These are phyloP conservation scores for Azolla pinnata DNA, from an alignment of 75 land plant genomes.

Conservation along the genomic window DNA sequence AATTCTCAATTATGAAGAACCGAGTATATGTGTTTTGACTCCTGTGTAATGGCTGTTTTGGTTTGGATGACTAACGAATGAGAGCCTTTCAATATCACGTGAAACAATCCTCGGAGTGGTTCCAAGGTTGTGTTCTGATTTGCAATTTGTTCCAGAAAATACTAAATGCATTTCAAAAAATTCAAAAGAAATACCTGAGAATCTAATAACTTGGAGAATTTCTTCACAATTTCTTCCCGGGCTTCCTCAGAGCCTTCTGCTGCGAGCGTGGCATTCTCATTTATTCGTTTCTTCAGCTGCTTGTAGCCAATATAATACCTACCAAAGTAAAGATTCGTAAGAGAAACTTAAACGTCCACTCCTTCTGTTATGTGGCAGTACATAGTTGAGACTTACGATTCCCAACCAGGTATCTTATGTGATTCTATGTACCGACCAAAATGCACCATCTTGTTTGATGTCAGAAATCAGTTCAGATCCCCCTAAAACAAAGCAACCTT, in stretches of 20 bases:
- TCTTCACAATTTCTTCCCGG: conserved; percentile 22
- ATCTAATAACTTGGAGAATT: conserved; percentile 23
- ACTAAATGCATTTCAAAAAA: not conserved
- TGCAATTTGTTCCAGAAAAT: not conserved
- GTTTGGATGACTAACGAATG: too few relatives aligned
- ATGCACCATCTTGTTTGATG: conserved; percentile 23
- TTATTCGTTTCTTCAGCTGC: conserved; percentile 29
- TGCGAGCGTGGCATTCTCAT: conserved; percentile 15
- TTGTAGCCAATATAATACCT: conserved; percentile 37
- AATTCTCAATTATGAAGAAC: too few relatives aligned
- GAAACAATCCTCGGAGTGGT: too few relatives aligned
- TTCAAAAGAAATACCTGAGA: conserved; percentile 17
- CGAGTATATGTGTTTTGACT: too few relatives aligned
- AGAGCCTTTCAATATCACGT: too few relatives aligned
- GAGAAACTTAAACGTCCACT: not conserved
- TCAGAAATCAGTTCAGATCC: too few relatives aligned
- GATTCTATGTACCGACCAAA: conserved; percentile 28
- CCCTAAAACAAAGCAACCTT: too few relatives aligned
- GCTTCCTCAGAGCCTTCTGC: conserved; percentile 20
- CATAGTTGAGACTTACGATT: conserved; percentile 15
- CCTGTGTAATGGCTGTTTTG: too few relatives aligned
- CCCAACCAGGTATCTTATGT: conserved; percentile 29
- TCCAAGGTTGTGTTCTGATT: too few relatives aligned
- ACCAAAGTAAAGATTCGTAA: not conserved
- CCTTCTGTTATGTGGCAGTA: not conserved